Base-by-base conservation (phyloP, 371 early-diverging fungal genomes). In the Syncephalis plumigaleata region DNA sequence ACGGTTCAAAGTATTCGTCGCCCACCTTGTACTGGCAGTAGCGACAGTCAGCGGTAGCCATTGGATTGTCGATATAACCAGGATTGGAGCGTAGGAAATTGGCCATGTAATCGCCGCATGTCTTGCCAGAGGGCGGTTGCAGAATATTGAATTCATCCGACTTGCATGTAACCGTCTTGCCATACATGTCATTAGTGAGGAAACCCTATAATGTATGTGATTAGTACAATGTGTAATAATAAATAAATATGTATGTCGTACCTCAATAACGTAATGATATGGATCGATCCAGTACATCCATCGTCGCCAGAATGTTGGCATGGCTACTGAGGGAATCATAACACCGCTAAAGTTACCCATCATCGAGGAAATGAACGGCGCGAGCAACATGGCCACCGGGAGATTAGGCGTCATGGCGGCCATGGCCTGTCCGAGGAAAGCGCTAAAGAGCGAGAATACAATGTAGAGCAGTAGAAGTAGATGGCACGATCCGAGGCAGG, bases 261-360 rank as follows among this genome's bases (percentile, higher is more conserved):
- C n/a, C 56, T 86, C 87, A 39, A 81, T 67, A 8, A 76, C 61
- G 57, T 88, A 85, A 45, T 74, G 74, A 55, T 76, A 78, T 3
- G 83, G 82, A 53, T 74, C 74, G n/a, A 83, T 47, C 71, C 75
- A 79, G 58, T 82, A 84, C 71, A 88, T 75, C 81, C 82, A 83
- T 0, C 65, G 48, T 11, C 72, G 60, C 81, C 84, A 85, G 64
- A 88, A 83, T 27, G 53, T 45, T 20, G 84, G 83, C 78, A 85
- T 81, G 4, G 61, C 52, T 7, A 44, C 21, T 26, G 71, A 67
- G 4, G 80, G 72, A 44, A 81, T 75, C 57, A 81, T 70, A 37
- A 82, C 68, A 64, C 84, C 84, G 38, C 75, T 73, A 61, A 80
- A 81, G 51, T 85, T 54, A 52, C 73, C 70, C 54, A 82, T 63